Conservation (phyloP, 345 rosid genomes). For the Salix udensis region DNA sequence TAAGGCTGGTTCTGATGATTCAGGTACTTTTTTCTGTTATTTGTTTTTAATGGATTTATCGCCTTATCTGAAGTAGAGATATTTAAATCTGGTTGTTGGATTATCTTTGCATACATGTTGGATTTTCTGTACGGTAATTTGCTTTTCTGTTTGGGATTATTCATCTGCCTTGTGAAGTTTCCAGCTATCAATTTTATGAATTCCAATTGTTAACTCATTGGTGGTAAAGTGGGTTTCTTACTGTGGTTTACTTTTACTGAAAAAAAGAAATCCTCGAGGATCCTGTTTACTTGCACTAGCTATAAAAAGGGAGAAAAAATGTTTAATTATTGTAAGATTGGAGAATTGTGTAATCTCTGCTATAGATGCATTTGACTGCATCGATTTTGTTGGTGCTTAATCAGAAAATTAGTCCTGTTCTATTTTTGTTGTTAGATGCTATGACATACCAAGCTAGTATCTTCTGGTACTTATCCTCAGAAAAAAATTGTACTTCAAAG, state of each 20-base stretch:
- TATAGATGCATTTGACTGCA: not conserved
- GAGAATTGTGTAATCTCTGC: not conserved
- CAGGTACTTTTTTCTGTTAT: constrained; percentile 39
- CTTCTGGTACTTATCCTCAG: not conserved
- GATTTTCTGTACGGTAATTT: constrained; percentile 5
- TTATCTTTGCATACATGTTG: constrained; percentile 2
- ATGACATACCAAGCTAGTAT: not conserved
- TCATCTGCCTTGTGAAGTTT: not conserved
- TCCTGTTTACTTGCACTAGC: not conserved
- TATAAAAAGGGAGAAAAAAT: not conserved
- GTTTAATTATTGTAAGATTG: not conserved
- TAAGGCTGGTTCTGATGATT: constrained; percentile 33
- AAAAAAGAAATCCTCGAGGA: not conserved
- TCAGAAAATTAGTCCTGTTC: too few relatives aligned
- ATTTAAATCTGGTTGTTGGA: not conserved
- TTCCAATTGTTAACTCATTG: not conserved
- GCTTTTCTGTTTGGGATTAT: not conserved
- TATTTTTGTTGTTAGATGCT: not conserved
- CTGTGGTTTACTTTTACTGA: not conserved
- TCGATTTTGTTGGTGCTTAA: too few relatives aligned
- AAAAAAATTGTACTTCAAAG: not conserved
- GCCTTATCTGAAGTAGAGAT: not conserved
- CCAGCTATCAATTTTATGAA: not conserved
- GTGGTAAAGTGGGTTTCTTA: not conserved
- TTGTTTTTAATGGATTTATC: not conserved